Evolutionary conservation across 2,329 filamentous ascomycete genomes (phyloP).

Genomic region (Alternaria postmessia): DNA sequence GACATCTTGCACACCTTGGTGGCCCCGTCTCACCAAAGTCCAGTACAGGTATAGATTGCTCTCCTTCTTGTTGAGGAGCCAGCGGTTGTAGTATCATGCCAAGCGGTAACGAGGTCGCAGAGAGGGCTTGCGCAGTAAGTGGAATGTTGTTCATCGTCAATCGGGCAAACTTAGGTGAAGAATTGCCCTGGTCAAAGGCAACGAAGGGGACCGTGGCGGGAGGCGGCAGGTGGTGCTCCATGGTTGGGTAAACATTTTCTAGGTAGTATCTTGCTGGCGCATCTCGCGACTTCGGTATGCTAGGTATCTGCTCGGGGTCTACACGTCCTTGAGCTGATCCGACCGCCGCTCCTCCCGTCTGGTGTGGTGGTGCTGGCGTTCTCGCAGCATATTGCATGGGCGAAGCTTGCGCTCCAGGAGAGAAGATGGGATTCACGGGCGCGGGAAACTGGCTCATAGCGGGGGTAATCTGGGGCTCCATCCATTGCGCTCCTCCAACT

Average conservation of each 20-base stretch:
- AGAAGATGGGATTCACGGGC: conserved; percentile 62
- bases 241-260: conserved; percentile 89
- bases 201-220: conserved; percentile 89
- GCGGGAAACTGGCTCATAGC: conserved; percentile 69
- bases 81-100: conserved; percentile 90
- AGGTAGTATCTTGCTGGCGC: conserved; percentile 83
- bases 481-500: conserved; percentile 50
- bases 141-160: conserved; percentile 95
- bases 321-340: conserved; percentile 76
- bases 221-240: conserved; percentile 91
- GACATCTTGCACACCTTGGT: conserved; percentile 88
- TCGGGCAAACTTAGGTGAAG: conserved; percentile 91
- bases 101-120: conserved; percentile 82
- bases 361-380: conserved; percentile 32
- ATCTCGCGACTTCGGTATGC: conserved; percentile 86
- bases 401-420: conserved; percentile 47
- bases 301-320: conserved; percentile 91
- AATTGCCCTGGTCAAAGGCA: conserved; percentile 94
- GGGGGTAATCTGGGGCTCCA: conserved; percentile 53
- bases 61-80: conserved; percentile 81
- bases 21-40: conserved; percentile 94
- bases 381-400: conserved; percentile 50
- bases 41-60: conserved; percentile 86
- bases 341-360: conserved; percentile 48
- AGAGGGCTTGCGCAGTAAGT: conserved; percentile 78